Percentiles rank a stretch among this genome's conserved stretches.
Evolutionary conservation across 441 rosid genomes (phyloP).

Genomic region (Gossypium armourianum): DNA sequence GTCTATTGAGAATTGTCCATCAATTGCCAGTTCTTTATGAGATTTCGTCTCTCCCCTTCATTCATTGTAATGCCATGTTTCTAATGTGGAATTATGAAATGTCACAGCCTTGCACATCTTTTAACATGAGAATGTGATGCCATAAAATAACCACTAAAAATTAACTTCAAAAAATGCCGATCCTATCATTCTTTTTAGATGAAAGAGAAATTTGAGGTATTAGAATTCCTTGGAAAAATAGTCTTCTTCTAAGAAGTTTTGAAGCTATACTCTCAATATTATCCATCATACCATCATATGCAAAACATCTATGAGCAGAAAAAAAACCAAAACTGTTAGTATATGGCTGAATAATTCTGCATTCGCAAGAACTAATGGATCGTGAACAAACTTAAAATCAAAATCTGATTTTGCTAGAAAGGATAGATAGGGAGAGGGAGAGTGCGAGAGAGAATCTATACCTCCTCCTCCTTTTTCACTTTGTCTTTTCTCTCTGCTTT

Average conservation of each 20-base stretch:
- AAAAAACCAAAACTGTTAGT: not conserved
- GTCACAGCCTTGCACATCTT: not conserved
- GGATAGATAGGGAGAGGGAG: not conserved
- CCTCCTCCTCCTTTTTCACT: conserved; percentile 77
- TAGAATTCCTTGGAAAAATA: not conserved
- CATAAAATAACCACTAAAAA: not conserved
- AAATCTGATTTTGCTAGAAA: not conserved
- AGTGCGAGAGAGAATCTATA: conserved; percentile 19
- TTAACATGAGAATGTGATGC: not conserved
- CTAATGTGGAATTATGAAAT: not conserved
- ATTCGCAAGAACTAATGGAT: not conserved
- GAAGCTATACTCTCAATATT: not conserved
- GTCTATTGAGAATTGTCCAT: not conserved
- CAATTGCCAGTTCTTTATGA: not conserved
- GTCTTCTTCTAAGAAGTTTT: conserved; percentile 7
- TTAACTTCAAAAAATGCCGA: not conserved
- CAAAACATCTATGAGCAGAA: not conserved
- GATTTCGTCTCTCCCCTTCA: not conserved
- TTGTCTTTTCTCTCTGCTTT: conserved; percentile 59
- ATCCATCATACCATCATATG: not conserved
- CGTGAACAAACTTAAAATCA: not conserved
- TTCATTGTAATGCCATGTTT: not conserved
- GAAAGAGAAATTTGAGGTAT: not conserved
- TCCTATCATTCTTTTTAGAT: not conserved
- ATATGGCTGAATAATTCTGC: not conserved